These are phyloP conservation scores for Leptographium procerum DNA, from an alignment of 2,329 filamentous ascomycete species.

Conservation along the genomic window DNA sequence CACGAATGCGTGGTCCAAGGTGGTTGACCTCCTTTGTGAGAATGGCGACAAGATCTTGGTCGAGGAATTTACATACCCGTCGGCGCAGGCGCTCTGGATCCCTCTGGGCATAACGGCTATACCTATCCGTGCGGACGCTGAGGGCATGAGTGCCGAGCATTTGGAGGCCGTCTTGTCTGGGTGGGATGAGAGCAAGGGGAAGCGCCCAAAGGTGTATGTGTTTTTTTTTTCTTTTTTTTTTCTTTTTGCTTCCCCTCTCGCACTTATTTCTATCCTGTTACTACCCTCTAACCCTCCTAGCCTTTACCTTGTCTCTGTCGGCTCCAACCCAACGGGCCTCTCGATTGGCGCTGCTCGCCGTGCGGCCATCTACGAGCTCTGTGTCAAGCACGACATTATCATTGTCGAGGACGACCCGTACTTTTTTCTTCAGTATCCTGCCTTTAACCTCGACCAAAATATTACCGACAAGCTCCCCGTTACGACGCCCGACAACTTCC, in stretches of 20 bases:
- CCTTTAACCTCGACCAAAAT: conserved; percentile 1
- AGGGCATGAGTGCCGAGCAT: conserved; percentile 15
- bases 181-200: conserved; percentile 13
- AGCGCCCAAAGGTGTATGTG: conserved; percentile 3
- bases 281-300: background rate
- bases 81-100: conserved; percentile 20
- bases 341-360: conserved; percentile 48
- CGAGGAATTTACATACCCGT: conserved; percentile 21
- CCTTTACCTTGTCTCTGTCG: conserved; percentile 30
- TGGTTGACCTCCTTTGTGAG: conserved; percentile 19
- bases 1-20: conserved; percentile 21
- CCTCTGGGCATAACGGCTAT: conserved; percentile 16
- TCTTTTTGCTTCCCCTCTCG: background rate
- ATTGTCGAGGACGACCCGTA: conserved; percentile 58
- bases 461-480: background rate
- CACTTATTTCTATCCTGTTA: too few relatives aligned
- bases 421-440: conserved; percentile 17
- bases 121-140: conserved; percentile 16
- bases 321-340: conserved; percentile 60
- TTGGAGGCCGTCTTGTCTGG: conserved; percentile 13
- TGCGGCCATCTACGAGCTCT: conserved; percentile 41
- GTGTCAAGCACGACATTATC: conserved; percentile 24
- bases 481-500: conserved; percentile 7
- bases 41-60: conserved; percentile 18
- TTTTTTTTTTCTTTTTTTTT: too few relatives aligned